Evolutionary conservation across 1,284 basidiomycete species (phyloP), one percentile per base, ranked within the genome.

Genomic region (Cronartium quercuum): DNA sequence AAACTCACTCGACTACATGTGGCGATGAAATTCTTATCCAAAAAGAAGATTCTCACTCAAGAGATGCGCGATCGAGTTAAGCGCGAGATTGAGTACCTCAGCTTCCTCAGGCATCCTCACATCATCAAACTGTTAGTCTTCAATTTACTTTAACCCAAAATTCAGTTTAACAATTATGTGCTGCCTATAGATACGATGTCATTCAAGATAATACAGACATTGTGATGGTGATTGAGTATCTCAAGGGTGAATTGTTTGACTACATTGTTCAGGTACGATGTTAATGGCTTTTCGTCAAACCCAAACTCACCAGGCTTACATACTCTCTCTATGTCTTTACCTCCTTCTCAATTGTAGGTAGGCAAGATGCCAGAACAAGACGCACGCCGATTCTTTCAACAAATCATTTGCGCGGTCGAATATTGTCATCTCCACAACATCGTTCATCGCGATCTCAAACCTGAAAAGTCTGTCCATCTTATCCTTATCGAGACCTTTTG

Each of bases 381-480:
- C 78, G 92, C 92, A 0, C 87, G 94, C 15, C 86, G 89, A 21
- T 95, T 96, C 86, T 96, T 96, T 84, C 94, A 96, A 81, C 94
- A 96, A 81, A 90, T 97, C 83, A 94, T 96, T 78, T 91, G 91
- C 38, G 94, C 92, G 1, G 92, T 97, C 81, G 92, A 95, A 81
- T 95, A 95, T 84, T 93, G 91, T 78, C 94, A 97, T 83, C 86
- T 89, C 66, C 88, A 94, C 80, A 93, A 94, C 84, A 95, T 97
- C 81, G 93, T 95, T 0, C 94, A 97, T 83, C 89, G 94, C 47
- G 94, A 97, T 82, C 85, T 97, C 70, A 97, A 97, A 82, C 94
- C 94, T 0, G 94, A 97, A 83, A 97, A 97, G 84, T 85, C 66
- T 75, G 83, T 58, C 18, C 34, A 24, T 10, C 2, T 6, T 12